phyloP scores from a whole-genome alignment of 352 stramenopile species.

The Phytophthora hibernalis region DNA sequence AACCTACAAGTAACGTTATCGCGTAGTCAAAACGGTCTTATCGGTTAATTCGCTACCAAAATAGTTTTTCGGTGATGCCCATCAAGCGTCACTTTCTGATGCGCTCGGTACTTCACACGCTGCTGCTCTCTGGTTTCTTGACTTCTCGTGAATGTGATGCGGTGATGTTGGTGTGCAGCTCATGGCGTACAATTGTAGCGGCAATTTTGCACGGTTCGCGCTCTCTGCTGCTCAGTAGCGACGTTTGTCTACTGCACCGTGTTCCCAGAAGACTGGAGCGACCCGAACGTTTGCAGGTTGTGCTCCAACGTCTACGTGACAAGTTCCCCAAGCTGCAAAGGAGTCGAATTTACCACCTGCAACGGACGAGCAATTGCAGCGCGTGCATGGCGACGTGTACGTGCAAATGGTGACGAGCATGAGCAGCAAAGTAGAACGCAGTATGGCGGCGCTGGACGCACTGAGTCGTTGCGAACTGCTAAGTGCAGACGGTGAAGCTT shows the following conservation, averaged over 20 bases:
- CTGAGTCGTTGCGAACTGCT: constrained; percentile 14
- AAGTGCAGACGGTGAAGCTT: constrained; percentile 11
- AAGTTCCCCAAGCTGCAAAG: constrained; percentile 48
- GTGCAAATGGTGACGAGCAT: constrained; percentile 59
- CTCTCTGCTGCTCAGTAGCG: constrained; percentile 60
- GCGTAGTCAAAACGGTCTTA: too few species aligned
- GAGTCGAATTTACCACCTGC: constrained; percentile 38
- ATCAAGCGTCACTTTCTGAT: constrained; percentile 18
- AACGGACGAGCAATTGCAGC: constrained; percentile 55
- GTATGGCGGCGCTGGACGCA: constrained; percentile 61
- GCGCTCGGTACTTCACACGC: constrained; percentile 1
- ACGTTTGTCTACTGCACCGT: constrained; percentile 54
- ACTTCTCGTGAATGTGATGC: constrained; percentile 19
- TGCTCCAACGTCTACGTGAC: constrained; percentile 42
- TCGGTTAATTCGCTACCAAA: too few species aligned
- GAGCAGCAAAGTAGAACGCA: constrained; percentile 65
- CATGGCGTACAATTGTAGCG: constrained; percentile 36
- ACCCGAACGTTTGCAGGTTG: constrained; percentile 57
- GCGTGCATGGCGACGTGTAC: constrained; percentile 66
- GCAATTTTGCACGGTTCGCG: constrained; percentile 35
- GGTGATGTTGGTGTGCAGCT: constrained; percentile 35
- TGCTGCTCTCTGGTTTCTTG: constrained; percentile 31
- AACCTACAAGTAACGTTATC: too few species aligned
- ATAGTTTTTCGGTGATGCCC: too few species aligned
- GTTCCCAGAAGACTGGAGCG: constrained; percentile 53